phyloP scores from a whole-genome alignment of 1,284 basidiomycete species.

The Peniophora sp. region DNA sequence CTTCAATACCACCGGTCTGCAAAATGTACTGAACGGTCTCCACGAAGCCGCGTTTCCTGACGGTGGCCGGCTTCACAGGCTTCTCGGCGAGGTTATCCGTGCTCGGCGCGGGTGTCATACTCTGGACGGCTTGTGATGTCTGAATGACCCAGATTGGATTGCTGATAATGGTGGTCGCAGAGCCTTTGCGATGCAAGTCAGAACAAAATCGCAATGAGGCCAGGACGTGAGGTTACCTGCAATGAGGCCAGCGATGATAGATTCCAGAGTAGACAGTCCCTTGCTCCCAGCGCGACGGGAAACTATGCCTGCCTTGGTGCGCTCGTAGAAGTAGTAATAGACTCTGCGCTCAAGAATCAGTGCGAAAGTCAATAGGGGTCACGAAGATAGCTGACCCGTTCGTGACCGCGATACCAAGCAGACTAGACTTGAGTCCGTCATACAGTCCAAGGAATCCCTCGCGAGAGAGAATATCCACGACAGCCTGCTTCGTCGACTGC shows the following conservation, averaged over 20 bases:
- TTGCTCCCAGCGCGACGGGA: constrained; percentile 52
- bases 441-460: constrained; percentile 88
- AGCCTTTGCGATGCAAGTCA: constrained; percentile 42
- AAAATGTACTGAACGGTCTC: constrained; percentile 72
- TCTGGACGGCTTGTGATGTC: constrained; percentile 81
- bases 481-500: constrained; percentile 48
- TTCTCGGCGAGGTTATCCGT: constrained; percentile 20
- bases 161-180: constrained; percentile 83
- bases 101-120: constrained; percentile 25
- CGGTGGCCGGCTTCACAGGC: constrained; percentile 11
- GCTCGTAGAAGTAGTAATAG: constrained; percentile 83
- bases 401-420: constrained; percentile 89
- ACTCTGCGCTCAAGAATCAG: constrained; percentile 33
- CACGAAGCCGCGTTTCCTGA: constrained; percentile 55
- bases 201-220: not conserved
- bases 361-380: not conserved
- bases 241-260: constrained; percentile 84
- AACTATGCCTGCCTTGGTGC: constrained; percentile 50
- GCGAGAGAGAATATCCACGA: constrained; percentile 72
- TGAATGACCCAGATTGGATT: constrained; percentile 98
- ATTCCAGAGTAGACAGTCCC: constrained; percentile 77
- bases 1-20: constrained; percentile 69
- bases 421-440: constrained; percentile 79
- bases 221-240: constrained; percentile 42
- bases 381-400: constrained; percentile 62